phyloP scores from a whole-genome alignment of 495 filamentous ascomycete genomes.

The Aspergillus haitiensis region DNA sequence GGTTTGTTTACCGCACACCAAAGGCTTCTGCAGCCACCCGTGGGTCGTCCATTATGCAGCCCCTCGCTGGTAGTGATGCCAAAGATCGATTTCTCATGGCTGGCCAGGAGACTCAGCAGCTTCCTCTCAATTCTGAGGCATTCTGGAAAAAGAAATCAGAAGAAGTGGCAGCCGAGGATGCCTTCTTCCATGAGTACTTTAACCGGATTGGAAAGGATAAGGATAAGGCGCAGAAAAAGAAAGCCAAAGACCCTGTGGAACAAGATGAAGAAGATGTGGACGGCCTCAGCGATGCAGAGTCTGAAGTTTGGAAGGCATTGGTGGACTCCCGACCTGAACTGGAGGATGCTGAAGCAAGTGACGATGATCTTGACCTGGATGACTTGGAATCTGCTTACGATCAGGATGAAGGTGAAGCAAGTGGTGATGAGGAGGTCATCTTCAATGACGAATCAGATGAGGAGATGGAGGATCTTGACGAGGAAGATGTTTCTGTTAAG shows the following conservation, averaged over 20 bases:
- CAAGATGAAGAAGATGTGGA: slow-evolving; percentile 33
- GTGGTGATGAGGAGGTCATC: slow-evolving; percentile 54
- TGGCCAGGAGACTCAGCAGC: slow-evolving; percentile 44
- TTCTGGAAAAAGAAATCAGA: slow-evolving; percentile 92
- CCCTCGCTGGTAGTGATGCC: slow-evolving; percentile 66
- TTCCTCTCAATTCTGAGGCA: slow-evolving; percentile 75
- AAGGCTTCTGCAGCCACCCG: slow-evolving; percentile 63
- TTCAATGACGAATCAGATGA: slow-evolving; percentile 52
- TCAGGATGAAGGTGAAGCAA: slow-evolving; percentile 48
- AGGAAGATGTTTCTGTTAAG: slow-evolving; percentile 41
- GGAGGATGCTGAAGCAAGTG: slow-evolving; percentile 61
- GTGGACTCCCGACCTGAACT: slow-evolving; percentile 78
- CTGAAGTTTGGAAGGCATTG: slow-evolving; percentile 90
- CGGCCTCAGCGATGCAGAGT: slow-evolving; percentile 50
- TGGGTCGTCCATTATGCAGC: slow-evolving; percentile 94
- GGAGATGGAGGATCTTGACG: slow-evolving; percentile 49
- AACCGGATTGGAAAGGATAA: slow-evolving; percentile 71
- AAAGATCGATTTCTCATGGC: slow-evolving; percentile 64
- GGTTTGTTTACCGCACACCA: slow-evolving; percentile 91
- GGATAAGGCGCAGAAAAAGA: slow-evolving; percentile 56
- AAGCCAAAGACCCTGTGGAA: slow-evolving; percentile 42
- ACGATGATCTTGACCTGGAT: slow-evolving; percentile 63
- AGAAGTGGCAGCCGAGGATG: slow-evolving; percentile 85
- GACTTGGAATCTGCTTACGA: slow-evolving; percentile 60
- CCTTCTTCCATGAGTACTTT: slow-evolving; percentile 98